These are phyloP conservation scores for Naganishia sp. DNA, from an alignment of 1,284 basidiomycete genomes.

Conservation along the genomic window DNA sequence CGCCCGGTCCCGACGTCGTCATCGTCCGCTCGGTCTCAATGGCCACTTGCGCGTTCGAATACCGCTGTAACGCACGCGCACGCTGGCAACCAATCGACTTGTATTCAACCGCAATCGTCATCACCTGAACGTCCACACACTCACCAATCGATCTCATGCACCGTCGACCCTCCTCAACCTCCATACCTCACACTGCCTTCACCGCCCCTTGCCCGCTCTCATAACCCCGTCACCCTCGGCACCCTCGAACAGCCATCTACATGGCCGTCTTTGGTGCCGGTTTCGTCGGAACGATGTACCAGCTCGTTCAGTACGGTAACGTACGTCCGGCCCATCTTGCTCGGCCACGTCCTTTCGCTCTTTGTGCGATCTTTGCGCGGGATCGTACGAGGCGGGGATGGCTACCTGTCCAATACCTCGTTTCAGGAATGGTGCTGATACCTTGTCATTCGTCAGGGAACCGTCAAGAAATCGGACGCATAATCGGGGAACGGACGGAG, in stretches of 20 bases:
- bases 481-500: no score
- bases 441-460: constrained; percentile 1
- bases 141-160: not conserved
- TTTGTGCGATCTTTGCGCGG: no score
- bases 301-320: constrained; percentile 49
- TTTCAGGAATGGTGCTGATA: no score
- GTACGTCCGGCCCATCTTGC: constrained; percentile 40
- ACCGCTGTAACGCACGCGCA: no score
- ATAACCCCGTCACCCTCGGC: no score
- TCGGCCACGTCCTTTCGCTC: not conserved
- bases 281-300: constrained; percentile 44
- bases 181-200: not conserved
- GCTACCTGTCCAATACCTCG: no score
- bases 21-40: no score
- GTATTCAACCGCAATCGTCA: no score
- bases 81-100: no score
- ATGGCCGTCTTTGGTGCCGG: constrained; percentile 46
- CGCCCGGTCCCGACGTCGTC: not conserved
- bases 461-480: constrained; percentile 23
- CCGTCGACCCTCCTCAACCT: not conserved
- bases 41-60: no score
- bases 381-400: no score
- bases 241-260: constrained; percentile 45
- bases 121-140: no score
- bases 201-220: not conserved